A percentile compares a stretch with the other conserved stretches of the same genome.
phyloP scores from a whole-genome alignment of 805 yeast species.

The Cyberlindnera mycetangii region DNA sequence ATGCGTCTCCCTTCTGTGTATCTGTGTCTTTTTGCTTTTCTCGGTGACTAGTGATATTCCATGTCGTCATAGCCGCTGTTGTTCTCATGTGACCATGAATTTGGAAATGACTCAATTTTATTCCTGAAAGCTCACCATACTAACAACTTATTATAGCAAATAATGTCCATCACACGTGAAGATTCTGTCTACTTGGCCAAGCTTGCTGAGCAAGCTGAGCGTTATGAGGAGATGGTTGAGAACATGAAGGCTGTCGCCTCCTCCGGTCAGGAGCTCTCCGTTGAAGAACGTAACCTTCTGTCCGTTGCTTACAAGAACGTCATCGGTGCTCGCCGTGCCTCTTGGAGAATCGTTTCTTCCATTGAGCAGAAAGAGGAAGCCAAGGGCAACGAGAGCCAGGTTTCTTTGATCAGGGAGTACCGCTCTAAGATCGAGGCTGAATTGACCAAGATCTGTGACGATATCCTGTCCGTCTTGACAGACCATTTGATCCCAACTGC shows the following conservation, averaged over 20 bases:
- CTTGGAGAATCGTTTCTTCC: constrained; percentile 98
- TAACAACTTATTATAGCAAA: constrained; percentile 2
- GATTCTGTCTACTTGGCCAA: constrained; percentile 97
- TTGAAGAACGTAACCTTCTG: constrained; percentile 95
- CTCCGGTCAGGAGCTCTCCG: constrained; percentile 90
- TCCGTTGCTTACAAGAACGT: constrained; percentile 98
- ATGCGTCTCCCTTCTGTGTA: too few relatives aligned
- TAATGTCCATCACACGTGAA: constrained; percentile 86
- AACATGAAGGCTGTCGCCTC: constrained; percentile 98
- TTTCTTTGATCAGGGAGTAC: constrained; percentile 84
- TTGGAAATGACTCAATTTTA: too few relatives aligned
- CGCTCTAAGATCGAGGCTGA: constrained; percentile 93
- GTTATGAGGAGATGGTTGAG: constrained; percentile 99
- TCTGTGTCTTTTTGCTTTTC: too few relatives aligned
- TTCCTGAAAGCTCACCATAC: constrained; percentile 5
- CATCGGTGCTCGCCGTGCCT: constrained; percentile 98
- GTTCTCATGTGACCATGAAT: too few relatives aligned
- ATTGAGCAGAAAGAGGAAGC: constrained; percentile 98
- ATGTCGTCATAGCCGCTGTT: too few relatives aligned
- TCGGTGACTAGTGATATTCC: too few relatives aligned
- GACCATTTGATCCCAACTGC: constrained; percentile 92
- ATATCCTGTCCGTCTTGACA: constrained; percentile 82
- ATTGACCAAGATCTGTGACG: constrained; percentile 90
- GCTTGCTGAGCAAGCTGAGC: constrained; percentile 98
- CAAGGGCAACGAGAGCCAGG: constrained; percentile 92